Conservation (phyloP, 352 stramenopile genomes). For the Globisporangium nagaii region DNA sequence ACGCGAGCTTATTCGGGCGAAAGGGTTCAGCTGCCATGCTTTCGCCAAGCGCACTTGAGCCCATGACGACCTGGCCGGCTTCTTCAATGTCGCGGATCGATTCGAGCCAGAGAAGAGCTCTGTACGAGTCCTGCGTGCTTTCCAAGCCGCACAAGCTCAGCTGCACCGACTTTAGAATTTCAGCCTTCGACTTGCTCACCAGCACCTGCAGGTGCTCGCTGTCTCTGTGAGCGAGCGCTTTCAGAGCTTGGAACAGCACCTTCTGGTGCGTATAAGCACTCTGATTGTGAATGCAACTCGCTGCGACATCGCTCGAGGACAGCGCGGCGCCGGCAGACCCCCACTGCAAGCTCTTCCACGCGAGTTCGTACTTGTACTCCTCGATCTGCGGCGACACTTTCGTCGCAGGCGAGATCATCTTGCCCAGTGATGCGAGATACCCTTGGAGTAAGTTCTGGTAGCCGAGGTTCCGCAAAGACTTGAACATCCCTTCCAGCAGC, state of each 20-base stretch:
- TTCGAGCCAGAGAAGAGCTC: constrained; percentile 47
- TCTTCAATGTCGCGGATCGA: constrained; percentile 63
- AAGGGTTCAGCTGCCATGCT: neutral
- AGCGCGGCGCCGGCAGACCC: constrained; percentile 25
- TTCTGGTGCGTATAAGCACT: constrained; percentile 42
- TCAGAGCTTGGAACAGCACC: constrained; percentile 47
- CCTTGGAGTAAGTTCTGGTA: constrained; percentile 69
- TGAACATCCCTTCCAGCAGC: constrained; percentile 42
- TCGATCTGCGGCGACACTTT: constrained; percentile 16
- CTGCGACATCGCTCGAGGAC: neutral
- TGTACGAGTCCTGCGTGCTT: constrained; percentile 53
- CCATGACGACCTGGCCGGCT: constrained; percentile 13
- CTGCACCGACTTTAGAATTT: constrained; percentile 46
- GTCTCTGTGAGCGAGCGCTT: constrained; percentile 53
- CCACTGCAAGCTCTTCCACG: constrained; percentile 82
- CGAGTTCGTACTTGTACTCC: constrained; percentile 70
- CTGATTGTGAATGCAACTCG: neutral
- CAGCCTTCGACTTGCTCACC: constrained; percentile 32
- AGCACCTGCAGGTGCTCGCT: constrained; percentile 28
- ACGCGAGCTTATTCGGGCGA: neutral
- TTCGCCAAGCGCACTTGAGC: constrained; percentile 4
- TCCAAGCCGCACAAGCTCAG: constrained; percentile 67
- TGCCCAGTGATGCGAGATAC: constrained; percentile 35
- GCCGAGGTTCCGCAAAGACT: constrained; percentile 55
- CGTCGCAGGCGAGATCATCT: neutral